Base-by-base conservation (phyloP, 208 protist genomes). In the Wallacemonas sp. region DNA sequence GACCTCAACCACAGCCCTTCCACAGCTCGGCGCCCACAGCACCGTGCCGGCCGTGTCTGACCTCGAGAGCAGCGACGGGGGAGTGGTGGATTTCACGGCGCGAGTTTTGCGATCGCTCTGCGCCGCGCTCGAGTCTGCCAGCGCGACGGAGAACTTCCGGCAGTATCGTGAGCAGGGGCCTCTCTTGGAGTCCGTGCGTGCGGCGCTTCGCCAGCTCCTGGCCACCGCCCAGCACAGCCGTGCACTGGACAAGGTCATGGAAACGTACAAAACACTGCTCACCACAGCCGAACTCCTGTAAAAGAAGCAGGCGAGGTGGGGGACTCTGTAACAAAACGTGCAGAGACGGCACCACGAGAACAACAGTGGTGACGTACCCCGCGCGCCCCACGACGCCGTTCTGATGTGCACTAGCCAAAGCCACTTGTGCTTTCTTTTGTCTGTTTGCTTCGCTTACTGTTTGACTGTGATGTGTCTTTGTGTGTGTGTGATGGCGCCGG, bases 81-180 rank as follows among this genome's bases (percentile, higher is more conserved):
- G 61, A 30, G 55, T 54, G 8, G 65, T 64, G 0, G 87, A 89
- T 46, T 48, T 87, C 32, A 76, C 80, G 2, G 71, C 81, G 17
- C 65, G 55, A 21, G 83, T 90, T 9, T 67, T 87, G 19, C 70
- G 68, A 2, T 70, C 81, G n/a, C 72, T 93, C 2, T 93, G 87
- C 64, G 72, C 72, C 32, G 81, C 87, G 23, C 71, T 90, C 4
- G 60, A 72, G 73, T 73, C 52, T 16, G 74, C 70, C 8, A 65
- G 68, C 21, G 58, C 75, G 11, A 85, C 80, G 21, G 86, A 87
- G 33, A 89, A 78, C 46, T 92, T 83, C 43, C 46, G 61, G 4
- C 86, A 92, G 57, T 92, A 83, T 69, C 77, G 65, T 63, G 87
- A 89, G 65, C 83, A 93, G 65, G 81, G 63, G 27, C 44, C 81